Conservation (phyloP, 2,329 filamentous ascomycete genomes). For the Xylariales sp. region DNA sequence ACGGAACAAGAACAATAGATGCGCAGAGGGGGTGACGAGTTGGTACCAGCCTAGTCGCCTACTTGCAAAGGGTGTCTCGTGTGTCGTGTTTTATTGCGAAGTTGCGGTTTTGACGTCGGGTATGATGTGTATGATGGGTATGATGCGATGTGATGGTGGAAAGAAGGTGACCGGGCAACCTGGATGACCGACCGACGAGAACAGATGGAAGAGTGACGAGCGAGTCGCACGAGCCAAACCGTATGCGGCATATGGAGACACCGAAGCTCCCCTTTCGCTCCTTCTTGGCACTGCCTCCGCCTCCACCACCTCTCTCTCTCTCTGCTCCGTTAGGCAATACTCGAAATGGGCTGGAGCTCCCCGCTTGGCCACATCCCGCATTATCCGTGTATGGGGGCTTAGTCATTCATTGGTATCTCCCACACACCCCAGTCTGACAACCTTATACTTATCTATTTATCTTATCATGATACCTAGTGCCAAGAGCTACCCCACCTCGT, state of each 20-base stretch:
- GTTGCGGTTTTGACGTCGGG: background rate
- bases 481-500: constrained; percentile 19
- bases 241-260: constrained; percentile 10
- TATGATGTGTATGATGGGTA: constrained; percentile 6
- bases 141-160: constrained; percentile 11
- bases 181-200: background rate
- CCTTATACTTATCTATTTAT: constrained; percentile 13
- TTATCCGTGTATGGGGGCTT: constrained; percentile 27
- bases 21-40: constrained; percentile 8
- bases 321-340: background rate
- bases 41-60: constrained; percentile 6
- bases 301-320: background rate
- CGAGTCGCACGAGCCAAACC: constrained; percentile 10
- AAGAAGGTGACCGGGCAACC: constrained; percentile 2
- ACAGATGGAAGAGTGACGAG: background rate
- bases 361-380: background rate
- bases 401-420: background rate
- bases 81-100: background rate
- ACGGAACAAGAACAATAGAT: background rate
- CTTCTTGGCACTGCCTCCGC: background rate
- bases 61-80: background rate
- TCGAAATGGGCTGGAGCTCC: constrained; percentile 14
- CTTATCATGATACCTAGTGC: constrained; percentile 21
- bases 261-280: constrained; percentile 3
- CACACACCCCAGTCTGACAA: background rate